Conservation (phyloP, 1,284 basidiomycete genomes). For the Ceratobasidium sp. region DNA sequence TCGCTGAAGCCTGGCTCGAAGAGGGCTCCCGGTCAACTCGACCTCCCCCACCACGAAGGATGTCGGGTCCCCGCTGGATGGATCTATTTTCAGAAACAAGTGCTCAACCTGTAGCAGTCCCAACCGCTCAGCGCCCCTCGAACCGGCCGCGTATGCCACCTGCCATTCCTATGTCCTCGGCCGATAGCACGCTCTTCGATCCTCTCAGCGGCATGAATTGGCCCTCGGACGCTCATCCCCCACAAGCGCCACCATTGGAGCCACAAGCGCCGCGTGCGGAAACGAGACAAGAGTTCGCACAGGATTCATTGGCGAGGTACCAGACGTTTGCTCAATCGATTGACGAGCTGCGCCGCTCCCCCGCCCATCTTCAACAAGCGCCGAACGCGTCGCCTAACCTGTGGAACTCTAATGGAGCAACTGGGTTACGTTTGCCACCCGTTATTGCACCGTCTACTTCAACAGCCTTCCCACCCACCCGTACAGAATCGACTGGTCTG, state of each 20-base stretch:
- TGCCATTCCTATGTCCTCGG: background rate
- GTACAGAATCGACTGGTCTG: constrained; percentile 5
- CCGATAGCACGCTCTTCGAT: constrained; percentile 17
- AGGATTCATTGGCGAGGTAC: constrained; percentile 28
- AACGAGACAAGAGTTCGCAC: constrained; percentile 11
- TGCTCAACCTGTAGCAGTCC: constrained; percentile 11
- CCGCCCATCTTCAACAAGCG: background rate
- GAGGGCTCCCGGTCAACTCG: constrained; percentile 9
- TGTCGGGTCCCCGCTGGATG: constrained; percentile 26
- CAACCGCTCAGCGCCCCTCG: constrained; percentile 1
- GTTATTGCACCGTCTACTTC: constrained; percentile 11
- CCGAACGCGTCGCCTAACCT: background rate
- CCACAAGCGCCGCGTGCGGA: background rate
- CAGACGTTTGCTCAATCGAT: constrained; percentile 42
- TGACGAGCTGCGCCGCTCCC: constrained; percentile 32
- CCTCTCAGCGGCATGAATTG: constrained; percentile 24
- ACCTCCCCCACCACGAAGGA: background rate
- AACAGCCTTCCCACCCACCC: background rate
- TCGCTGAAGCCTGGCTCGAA: constrained; percentile 24
- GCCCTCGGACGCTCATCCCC: constrained; percentile 2
- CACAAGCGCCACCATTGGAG: constrained; percentile 1
- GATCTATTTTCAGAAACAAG: constrained; percentile 13
- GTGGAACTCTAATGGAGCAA: background rate
- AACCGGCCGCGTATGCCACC: constrained; percentile 28
- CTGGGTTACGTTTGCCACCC: constrained; percentile 14